Conservation (phyloP, 768 basidiomycete genomes). For the Naganishia randhawae region DNA sequence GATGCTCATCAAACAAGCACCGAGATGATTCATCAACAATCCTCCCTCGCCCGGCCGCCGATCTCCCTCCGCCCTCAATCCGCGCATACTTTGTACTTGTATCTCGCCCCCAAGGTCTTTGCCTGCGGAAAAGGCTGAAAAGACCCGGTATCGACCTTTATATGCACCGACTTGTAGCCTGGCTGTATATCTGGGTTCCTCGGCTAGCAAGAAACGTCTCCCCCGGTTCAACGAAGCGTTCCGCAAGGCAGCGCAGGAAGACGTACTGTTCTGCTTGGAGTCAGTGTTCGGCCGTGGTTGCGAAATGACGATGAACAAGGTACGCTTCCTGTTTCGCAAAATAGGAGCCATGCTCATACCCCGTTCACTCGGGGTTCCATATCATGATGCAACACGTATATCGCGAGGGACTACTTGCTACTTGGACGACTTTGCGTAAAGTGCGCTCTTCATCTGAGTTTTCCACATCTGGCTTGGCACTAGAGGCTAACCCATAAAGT, state of each 20-base stretch:
- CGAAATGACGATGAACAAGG: slow-evolving; percentile 4
- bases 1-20: no score
- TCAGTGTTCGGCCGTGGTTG: not conserved
- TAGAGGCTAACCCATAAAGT: no score
- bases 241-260: not conserved
- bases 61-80: no score
- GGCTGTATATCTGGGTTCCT: not conserved
- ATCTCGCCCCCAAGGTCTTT: no score
- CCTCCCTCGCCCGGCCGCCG: no score
- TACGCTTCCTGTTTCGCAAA: not conserved
- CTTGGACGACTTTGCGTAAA: slow-evolving; percentile 3
- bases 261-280: slow-evolving; percentile 7
- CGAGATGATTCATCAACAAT: no score
- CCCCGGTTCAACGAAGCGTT: slow-evolving; percentile 8
- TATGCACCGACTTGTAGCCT: not conserved
- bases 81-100: no score
- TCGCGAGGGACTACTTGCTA: not conserved
- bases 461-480: not conserved
- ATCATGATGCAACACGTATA: not conserved
- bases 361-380: not conserved
- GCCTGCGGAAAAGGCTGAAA: not conserved
- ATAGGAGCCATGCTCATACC: no score
- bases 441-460: not conserved
- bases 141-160: not conserved
- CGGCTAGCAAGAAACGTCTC: not conserved